phyloP scores from a whole-genome alignment of 345 rosid species.

The Crucihimalaya himalaica region DNA sequence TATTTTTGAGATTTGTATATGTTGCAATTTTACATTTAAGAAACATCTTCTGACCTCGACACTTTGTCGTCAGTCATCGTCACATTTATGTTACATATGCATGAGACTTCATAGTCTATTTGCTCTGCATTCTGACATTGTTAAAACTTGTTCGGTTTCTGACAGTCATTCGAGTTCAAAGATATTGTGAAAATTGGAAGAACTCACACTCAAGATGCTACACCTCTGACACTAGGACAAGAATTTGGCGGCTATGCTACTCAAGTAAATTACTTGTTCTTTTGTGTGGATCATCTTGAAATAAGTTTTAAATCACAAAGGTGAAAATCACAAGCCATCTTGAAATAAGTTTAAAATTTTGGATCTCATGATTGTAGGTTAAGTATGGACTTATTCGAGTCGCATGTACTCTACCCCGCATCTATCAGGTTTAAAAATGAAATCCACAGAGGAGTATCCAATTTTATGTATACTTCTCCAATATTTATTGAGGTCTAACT shows the following conservation, averaged over 20 bases:
- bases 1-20: background rate
- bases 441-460: background rate
- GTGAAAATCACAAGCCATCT: background rate
- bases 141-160: background rate
- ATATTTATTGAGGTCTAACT: conserved; percentile 38
- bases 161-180: conserved; percentile 75
- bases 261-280: conserved; percentile 54
- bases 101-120: background rate
- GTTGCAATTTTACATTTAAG: background rate
- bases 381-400: conserved; percentile 80
- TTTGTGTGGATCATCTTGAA: background rate
- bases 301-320: background rate
- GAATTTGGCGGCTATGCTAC: conserved; percentile 95
- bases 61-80: background rate
- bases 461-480: conserved; percentile 12
- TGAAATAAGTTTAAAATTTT: background rate
- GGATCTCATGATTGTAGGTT: conserved; percentile 47
- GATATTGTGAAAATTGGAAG: conserved; percentile 94
- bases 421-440: conserved; percentile 72
- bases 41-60: background rate
- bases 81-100: background rate
- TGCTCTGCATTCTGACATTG: background rate
- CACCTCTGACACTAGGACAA: conserved; percentile 97
- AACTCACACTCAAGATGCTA: conserved; percentile 96
- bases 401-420: conserved; percentile 63